Conservation (phyloP, 2,329 filamentous ascomycete genomes). For the Pseudogymnoascus sp. region DNA sequence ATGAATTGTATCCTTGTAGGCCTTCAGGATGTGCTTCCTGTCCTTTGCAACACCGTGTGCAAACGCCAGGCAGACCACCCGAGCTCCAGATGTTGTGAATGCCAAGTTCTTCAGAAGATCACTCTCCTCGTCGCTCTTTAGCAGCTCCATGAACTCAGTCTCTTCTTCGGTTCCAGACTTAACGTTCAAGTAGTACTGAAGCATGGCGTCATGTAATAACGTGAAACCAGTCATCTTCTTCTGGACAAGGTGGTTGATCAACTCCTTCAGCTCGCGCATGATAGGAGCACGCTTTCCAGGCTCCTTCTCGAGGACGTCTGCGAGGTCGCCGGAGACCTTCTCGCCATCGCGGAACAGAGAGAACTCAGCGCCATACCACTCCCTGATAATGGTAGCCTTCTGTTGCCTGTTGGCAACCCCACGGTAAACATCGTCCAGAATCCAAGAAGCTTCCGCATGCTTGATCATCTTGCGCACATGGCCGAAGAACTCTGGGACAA, state of each 20-base stretch:
- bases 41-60: conserved; percentile 88
- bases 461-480: conserved; percentile 89
- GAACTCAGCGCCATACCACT: conserved; percentile 97
- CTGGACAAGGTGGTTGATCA: conserved; percentile 89
- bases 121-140: conserved; percentile 86
- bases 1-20: conserved; percentile 84
- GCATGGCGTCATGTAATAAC: conserved; percentile 96
- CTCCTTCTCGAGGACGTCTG: conserved; percentile 63
- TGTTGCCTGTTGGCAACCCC: conserved; percentile 79
- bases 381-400: conserved; percentile 74
- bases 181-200: conserved; percentile 85
- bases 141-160: conserved; percentile 77
- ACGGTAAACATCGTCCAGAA: conserved; percentile 93
- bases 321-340: conserved; percentile 53
- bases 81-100: conserved; percentile 83
- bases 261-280: conserved; percentile 74
- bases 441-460: conserved; percentile 94
- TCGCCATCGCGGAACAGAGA: conserved; percentile 62
- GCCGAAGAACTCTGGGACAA: conserved; percentile 92
- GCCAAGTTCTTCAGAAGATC: conserved; percentile 92
- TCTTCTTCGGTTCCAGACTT: conserved; percentile 73
- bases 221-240: conserved; percentile 97
- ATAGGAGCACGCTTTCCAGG: conserved; percentile 84
- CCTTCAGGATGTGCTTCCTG: conserved; percentile 77
- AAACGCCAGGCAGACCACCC: conserved; percentile 72